phyloP scores from a whole-genome alignment of 1,284 basidiomycete species.

The Rhodotorula sp. region DNA sequence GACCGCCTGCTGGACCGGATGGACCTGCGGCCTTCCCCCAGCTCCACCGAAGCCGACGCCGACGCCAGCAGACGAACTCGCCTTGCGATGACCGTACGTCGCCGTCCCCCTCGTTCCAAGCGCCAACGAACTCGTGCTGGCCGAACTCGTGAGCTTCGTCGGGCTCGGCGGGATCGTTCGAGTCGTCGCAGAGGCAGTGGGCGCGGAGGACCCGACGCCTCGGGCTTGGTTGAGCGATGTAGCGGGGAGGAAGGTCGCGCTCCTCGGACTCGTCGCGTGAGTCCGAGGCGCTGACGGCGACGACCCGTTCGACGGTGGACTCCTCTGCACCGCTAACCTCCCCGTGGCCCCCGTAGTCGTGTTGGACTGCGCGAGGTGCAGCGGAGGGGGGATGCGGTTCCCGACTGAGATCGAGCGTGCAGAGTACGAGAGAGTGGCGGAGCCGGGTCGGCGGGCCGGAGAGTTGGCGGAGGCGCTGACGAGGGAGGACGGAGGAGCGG shows the following conservation, averaged over 20 bases:
- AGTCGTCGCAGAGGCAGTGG: background rate
- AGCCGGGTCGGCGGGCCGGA: conserved; percentile 3
- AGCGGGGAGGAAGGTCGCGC: conserved; percentile 5
- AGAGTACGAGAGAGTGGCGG: conserved; percentile 21
- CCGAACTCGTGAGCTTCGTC: too few species aligned
- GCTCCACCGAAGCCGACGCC: background rate
- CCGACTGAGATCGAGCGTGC: conserved; percentile 17
- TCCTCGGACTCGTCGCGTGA: conserved; percentile 5
- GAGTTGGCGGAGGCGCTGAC: background rate
- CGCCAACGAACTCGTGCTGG: background rate
- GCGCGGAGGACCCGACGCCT: background rate
- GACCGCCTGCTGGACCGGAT: too few species aligned
- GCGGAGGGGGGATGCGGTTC: conserved; percentile 42
- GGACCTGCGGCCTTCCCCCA: too few species aligned
- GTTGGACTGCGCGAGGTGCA: conserved; percentile 42
- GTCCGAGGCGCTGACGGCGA: conserved; percentile 2
- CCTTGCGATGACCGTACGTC: conserved; percentile 20
- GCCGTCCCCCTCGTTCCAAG: background rate
- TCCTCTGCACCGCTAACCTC: background rate
- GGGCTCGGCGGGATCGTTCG: too few species aligned
- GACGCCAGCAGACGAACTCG: conserved; percentile 13
- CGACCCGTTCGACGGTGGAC: conserved; percentile 1
- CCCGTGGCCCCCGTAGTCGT: background rate
- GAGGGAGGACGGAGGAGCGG: background rate
- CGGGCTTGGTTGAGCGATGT: background rate